phyloP scores from a whole-genome alignment of 148 eudicot species.

The Rhododendron vialii region DNA sequence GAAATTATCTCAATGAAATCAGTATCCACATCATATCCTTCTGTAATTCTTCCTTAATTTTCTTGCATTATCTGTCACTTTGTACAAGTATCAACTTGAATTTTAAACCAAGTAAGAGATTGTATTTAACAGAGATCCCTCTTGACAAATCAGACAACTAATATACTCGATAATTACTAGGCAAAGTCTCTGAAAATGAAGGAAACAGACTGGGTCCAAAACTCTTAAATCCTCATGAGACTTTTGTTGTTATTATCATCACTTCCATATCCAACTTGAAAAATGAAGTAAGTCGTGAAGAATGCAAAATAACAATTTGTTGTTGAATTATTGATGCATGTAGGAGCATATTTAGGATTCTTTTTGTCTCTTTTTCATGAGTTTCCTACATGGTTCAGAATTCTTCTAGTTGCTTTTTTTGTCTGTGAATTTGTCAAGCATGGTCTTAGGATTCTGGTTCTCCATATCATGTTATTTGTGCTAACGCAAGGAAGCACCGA shows the following conservation, averaged over 20 bases:
- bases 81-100: background rate
- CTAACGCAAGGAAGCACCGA: too few species aligned
- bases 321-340: too few species aligned
- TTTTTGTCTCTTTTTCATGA: too few species aligned
- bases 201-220: background rate
- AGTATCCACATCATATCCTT: background rate
- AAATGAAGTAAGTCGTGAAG: background rate
- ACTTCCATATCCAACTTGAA: background rate
- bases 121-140: background rate
- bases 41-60: background rate
- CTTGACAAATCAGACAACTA: background rate
- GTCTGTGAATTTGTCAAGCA: too few species aligned
- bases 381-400: too few species aligned
- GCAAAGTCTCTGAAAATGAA: background rate
- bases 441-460: too few species aligned
- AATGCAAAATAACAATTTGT: background rate
- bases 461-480: too few species aligned
- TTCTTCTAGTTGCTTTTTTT: too few species aligned
- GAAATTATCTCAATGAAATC: too few species aligned
- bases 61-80: background rate
- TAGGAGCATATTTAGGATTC: too few species aligned
- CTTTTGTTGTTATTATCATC: background rate
- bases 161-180: background rate
- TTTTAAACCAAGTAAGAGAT: background rate
- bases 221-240: background rate